Percentiles rank a stretch among this genome's conserved stretches.
Evolutionary conservation across 2,329 filamentous ascomycete species (phyloP).

Genomic region (Verticillium klebahnii): DNA sequence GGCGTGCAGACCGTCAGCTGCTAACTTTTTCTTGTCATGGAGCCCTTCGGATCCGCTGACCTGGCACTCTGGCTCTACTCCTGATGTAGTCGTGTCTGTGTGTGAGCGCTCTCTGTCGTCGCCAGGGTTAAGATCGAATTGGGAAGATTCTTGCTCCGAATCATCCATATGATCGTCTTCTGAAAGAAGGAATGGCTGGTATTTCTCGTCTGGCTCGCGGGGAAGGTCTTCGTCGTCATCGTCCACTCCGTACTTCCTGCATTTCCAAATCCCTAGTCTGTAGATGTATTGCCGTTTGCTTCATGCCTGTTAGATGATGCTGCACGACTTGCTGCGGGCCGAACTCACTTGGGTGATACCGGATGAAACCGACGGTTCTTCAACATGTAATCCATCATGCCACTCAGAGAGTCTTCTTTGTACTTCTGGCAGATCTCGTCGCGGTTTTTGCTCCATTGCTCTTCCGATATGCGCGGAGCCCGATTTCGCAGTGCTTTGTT

Average conservation of each 20-base stretch:
- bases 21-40: not conserved
- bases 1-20: not conserved
- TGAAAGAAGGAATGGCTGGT: not conserved
- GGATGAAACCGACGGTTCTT: not conserved
- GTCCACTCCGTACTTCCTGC: slow-evolving; percentile 19
- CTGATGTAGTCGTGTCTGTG: not conserved
- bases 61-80: not conserved
- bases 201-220: not conserved
- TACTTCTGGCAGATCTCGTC: not conserved
- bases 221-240: not conserved
- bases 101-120: not conserved
- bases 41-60: not conserved
- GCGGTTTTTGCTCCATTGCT: not conserved
- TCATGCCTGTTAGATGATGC: not conserved
- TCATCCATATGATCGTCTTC: not conserved
- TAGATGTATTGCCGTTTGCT: slow-evolving; percentile 26
- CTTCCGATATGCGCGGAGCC: not conserved
- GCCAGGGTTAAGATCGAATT: not conserved
- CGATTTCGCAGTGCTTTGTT: too few species aligned
- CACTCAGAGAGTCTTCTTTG: not conserved
- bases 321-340: not conserved
- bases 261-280: slow-evolving; percentile 19
- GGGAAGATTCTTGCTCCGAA: not conserved
- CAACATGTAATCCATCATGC: not conserved
- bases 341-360: too few species aligned